Conservation (phyloP, 2,329 filamentous ascomycete genomes). For the Berkeleyomyces basicola region DNA sequence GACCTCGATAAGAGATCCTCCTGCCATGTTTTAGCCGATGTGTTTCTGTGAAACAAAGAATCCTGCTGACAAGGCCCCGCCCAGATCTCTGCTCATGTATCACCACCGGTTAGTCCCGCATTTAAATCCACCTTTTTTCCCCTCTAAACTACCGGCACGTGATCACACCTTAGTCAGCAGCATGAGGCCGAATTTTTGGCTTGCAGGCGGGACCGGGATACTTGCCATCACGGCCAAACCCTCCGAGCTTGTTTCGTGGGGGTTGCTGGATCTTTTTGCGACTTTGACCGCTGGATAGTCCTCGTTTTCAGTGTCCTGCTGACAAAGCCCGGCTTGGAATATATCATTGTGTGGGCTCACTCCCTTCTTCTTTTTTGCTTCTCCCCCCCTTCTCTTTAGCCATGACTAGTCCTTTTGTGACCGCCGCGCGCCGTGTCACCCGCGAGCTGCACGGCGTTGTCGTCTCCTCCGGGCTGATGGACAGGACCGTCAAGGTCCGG, state of each 20-base stretch:
- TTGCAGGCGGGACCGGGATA: neutral
- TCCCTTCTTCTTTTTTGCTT: neutral
- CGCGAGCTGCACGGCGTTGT: slow-evolving; percentile 51
- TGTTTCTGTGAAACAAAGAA: neutral
- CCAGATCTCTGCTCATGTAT: neutral
- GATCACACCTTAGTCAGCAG: neutral
- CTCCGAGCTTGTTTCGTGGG: neutral
- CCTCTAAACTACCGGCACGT: neutral
- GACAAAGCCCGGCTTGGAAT: no score
- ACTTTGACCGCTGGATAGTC: neutral
- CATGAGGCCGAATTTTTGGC: neutral
- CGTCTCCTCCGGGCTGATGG: slow-evolving; percentile 60
- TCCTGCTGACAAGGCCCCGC: no score
- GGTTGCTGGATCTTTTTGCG: neutral
- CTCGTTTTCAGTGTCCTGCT: no score
- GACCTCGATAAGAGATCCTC: neutral
- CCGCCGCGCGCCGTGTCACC: slow-evolving; percentile 27
- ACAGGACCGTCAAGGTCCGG: slow-evolving; percentile 63
- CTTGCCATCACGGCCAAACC: neutral
- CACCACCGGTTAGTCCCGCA: neutral
- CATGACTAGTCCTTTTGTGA: slow-evolving; percentile 23
- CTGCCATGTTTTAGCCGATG: neutral
- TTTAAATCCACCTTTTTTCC: neutral
- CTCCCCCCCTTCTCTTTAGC: neutral
- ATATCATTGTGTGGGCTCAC: no score